Conservation (phyloP, 202 grass and related monocot species). For the Elaeis oleifera region DNA sequence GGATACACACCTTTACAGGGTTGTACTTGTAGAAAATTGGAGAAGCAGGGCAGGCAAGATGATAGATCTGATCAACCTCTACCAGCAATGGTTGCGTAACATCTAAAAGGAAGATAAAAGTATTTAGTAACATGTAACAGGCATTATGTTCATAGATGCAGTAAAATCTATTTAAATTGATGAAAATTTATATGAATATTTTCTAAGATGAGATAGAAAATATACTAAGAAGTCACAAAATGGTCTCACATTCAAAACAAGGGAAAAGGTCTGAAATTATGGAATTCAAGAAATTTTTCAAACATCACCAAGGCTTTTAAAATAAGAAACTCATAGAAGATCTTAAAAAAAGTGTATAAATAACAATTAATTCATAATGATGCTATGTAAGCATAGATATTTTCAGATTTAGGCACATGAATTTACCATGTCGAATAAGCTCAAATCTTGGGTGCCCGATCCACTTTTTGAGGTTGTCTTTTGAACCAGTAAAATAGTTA, state of each 20-base stretch:
- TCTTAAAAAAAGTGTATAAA: too few species aligned
- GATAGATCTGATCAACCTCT: constrained; percentile 98
- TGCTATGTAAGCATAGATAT: neutral
- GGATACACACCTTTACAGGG: constrained; percentile 70
- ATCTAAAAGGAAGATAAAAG: constrained; percentile 36
- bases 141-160: neutral
- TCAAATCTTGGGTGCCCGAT: constrained; percentile 99
- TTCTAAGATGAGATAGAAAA: neutral
- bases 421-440: constrained; percentile 93
- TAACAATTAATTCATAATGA: too few species aligned
- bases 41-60: constrained; percentile 99
- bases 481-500: constrained; percentile 97
- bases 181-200: neutral
- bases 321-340: too few species aligned
- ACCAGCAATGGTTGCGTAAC: constrained; percentile 79
- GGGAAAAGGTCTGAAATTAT: too few species aligned
- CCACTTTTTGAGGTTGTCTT: constrained; percentile 99
- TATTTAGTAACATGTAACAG: constrained; percentile 2
- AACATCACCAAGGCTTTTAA: too few species aligned
- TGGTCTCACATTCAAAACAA: too few species aligned
- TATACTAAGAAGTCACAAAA: too few species aligned
- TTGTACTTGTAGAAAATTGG: constrained; percentile 99
- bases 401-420: neutral
- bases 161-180: neutral
- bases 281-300: too few species aligned